Evolutionary conservation across 257 asterid genomes (phyloP).

Genomic region (Solanum medicagineum): DNA sequence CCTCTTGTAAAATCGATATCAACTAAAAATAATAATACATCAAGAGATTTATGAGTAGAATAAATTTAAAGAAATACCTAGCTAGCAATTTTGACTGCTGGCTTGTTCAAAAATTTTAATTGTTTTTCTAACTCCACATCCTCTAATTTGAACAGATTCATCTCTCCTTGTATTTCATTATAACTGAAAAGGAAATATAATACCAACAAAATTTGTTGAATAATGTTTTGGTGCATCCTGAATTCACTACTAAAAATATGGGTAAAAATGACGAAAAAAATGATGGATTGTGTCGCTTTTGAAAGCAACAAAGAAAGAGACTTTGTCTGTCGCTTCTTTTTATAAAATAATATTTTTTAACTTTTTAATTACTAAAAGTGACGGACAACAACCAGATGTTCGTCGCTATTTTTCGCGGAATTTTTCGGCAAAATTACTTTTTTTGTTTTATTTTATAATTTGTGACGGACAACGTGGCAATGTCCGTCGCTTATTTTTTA

Average conservation of each 20-base stretch:
- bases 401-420: no score
- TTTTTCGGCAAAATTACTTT: no score
- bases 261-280: no score
- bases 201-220: not conserved
- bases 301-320: no score
- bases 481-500: no score
- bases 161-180: not conserved
- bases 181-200: not conserved
- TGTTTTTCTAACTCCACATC: not conserved
- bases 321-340: no score
- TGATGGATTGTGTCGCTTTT: no score
- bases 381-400: no score
- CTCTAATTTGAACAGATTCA: not conserved
- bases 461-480: no score
- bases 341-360: no score
- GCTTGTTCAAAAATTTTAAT: not conserved
- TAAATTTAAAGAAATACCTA: not conserved
- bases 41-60: not conserved
- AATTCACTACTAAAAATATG: not conserved
- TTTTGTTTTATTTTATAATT: no score
- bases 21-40: not conserved
- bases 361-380: no score
- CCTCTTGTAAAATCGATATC: not conserved
- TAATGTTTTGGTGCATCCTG: not conserved
- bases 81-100: not conserved